Percentiles rank a stretch among this genome's conserved stretches.
phyloP scores from a whole-genome alignment of 2,329 filamentous ascomycete species.

The Botryotinia narcissicola region DNA sequence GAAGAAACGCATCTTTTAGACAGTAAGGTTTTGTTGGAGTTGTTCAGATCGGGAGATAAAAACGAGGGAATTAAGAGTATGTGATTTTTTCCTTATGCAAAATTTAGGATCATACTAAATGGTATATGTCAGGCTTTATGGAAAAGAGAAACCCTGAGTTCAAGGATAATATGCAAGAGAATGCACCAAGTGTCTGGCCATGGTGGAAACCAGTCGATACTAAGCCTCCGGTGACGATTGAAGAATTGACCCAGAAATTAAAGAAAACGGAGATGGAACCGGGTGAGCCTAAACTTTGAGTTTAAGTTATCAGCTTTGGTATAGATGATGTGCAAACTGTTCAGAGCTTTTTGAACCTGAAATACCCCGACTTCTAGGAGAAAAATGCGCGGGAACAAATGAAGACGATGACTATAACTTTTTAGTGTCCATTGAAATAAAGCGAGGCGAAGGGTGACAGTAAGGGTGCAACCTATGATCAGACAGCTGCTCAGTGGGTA shows the following conservation, averaged over 20 bases:
- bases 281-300: not conserved
- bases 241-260: conserved; percentile 28
- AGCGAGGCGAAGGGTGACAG: not conserved
- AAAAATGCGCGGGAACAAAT: no score
- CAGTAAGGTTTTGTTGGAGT: conserved; percentile 58
- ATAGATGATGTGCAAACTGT: not conserved
- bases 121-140: conserved; percentile 45
- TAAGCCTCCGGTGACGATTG: conserved; percentile 32
- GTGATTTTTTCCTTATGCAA: not conserved
- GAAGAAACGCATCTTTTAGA: conserved; percentile 72
- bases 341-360: no score
- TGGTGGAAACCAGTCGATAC: conserved; percentile 58
- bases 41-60: conserved; percentile 56
- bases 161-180: conserved; percentile 52
- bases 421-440: not conserved
- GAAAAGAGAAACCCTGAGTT: conserved; percentile 59
- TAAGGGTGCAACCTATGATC: not conserved
- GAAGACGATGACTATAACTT: no score
- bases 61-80: conserved; percentile 54
- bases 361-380: not conserved
- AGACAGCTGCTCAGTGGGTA: not conserved
- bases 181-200: conserved; percentile 54
- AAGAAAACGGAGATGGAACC: not conserved
- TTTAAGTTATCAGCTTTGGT: no score
- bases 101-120: not conserved